These are phyloP conservation scores for Adansonia digitata DNA, from an alignment of 345 rosid species.

Conservation along the genomic window DNA sequence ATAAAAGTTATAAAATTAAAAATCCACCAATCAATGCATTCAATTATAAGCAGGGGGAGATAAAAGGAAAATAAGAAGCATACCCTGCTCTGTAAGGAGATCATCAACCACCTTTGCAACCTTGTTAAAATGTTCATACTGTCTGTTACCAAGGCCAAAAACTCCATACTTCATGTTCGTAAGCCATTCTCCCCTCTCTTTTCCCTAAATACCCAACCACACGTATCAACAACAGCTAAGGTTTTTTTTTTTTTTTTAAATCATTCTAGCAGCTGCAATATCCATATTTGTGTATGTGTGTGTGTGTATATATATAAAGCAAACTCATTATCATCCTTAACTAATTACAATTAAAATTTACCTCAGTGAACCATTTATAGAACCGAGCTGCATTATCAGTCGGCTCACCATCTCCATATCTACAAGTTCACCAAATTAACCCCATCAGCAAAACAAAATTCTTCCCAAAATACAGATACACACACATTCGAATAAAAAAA, in stretches of 20 bases:
- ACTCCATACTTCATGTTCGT: slow-evolving; percentile 69
- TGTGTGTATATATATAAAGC: no score
- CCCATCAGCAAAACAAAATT: not conserved
- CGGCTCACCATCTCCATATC: slow-evolving; percentile 99
- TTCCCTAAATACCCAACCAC: slow-evolving; percentile 38
- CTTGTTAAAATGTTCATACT: slow-evolving; percentile 97
- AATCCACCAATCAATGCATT: not conserved
- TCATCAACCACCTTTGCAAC: slow-evolving; percentile 82
- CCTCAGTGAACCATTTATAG: slow-evolving; percentile 98
- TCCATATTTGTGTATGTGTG: no score
- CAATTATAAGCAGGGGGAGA: not conserved
- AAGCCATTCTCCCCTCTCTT: slow-evolving; percentile 72
- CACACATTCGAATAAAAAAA: not conserved
- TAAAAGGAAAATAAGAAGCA: slow-evolving; percentile 12
- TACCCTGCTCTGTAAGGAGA: slow-evolving; percentile 69
- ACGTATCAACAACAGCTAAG: not conserved
- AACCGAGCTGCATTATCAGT: slow-evolving; percentile 99
- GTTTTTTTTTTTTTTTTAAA: no score
- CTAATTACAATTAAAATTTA: slow-evolving; percentile 24
- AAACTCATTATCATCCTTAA: not conserved
- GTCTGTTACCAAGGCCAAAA: slow-evolving; percentile 95
- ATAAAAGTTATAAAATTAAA: not conserved
- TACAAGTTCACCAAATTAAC: slow-evolving; percentile 23
- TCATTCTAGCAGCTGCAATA: no score
- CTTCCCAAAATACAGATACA: no score